Percentiles rank a stretch among this genome's conserved stretches.
These are phyloP conservation scores for Aureobasidium vineae DNA, from an alignment of 2,329 filamentous ascomycete genomes.

Conservation along the genomic window DNA sequence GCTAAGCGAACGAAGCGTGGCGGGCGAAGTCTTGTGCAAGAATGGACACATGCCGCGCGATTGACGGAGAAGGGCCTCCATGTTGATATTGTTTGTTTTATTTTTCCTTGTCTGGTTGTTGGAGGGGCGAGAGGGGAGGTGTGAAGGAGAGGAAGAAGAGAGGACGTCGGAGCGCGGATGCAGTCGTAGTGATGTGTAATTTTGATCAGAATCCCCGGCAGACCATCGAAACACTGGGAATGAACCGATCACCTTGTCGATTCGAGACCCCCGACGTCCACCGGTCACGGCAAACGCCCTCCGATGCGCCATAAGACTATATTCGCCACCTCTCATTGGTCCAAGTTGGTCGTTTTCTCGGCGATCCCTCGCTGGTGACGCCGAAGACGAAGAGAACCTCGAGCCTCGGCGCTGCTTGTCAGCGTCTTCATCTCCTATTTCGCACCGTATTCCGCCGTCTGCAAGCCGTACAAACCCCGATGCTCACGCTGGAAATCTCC, in stretches of 20 bases:
- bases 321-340: slow-evolving; percentile 21
- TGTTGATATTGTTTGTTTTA: slow-evolving; percentile 43
- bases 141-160: not conserved
- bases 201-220: not conserved
- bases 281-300: slow-evolving; percentile 16
- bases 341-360: not conserved
- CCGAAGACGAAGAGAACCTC: not conserved
- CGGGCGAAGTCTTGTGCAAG: slow-evolving; percentile 88
- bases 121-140: slow-evolving; percentile 10
- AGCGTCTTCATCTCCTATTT: not conserved
- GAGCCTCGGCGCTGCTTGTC: slow-evolving; percentile 1
- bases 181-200: slow-evolving; percentile 18
- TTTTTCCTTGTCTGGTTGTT: not conserved
- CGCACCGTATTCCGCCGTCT: slow-evolving; percentile 19
- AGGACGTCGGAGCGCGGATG: slow-evolving; percentile 5
- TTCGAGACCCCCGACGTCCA: slow-evolving; percentile 9
- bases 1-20: slow-evolving; percentile 85
- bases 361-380: slow-evolving; percentile 21
- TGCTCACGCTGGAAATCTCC: not conserved
- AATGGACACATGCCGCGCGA: slow-evolving; percentile 98
- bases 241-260: not conserved
- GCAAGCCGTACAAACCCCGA: slow-evolving; percentile 7
- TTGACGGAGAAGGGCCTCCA: slow-evolving; percentile 94
- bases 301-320: not conserved
- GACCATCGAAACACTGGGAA: slow-evolving; percentile 7